Base-by-base conservation (phyloP, 306 rosid genomes). In the Cicer arietinum region DNA sequence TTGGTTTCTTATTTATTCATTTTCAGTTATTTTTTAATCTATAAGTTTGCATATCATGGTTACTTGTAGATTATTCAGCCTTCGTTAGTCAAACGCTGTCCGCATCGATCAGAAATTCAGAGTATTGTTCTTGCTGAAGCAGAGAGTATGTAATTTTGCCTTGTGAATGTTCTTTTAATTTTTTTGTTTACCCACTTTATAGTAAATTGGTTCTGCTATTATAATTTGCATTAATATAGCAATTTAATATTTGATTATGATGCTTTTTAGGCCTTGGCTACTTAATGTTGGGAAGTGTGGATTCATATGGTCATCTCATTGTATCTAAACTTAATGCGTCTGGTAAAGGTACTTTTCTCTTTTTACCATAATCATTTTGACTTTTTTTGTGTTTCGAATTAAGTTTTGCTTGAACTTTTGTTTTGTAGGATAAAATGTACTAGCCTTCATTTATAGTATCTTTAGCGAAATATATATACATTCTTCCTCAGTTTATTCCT, bases 91-190 rank as follows among this genome's bases (percentile, higher is more conserved):
- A 88, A 88, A 64, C 91, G 91, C 60, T 93, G 98, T 45, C 97
- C 97, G 39, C 98, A 93, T 83, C 92, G 96, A 72, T 84, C 98
- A n/a, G 98, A 93, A 85, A 89, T 91, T 74, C 98, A 93, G 84
- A 89, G 96, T 69, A 82, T 91, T 72, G 92, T 82, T 79, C 89
- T 91, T 35, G 85, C 89, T 10, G 96, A 93, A 59, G 75, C 52
- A 40, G 94, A 88, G 80, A 84, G 97, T 93, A 86, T 78, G 96
- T 83, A 47, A 67, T 43, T 83, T 82, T 68, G 72, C 57, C 25
- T 72, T 39, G 39, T 40, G 10, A 43, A 10, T 67, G 11, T 76
- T 64, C 46, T 50, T 71, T 62, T 30, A 17, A 20, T 3, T 41
- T 53, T 53, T 72, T 58, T 62, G 63, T 48, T 67, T 63, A 7